Percentiles rank a stretch among this genome's conserved stretches.
Conservation (phyloP, 2,329 filamentous ascomycete species). For the Colletotrichum sp. region DNA sequence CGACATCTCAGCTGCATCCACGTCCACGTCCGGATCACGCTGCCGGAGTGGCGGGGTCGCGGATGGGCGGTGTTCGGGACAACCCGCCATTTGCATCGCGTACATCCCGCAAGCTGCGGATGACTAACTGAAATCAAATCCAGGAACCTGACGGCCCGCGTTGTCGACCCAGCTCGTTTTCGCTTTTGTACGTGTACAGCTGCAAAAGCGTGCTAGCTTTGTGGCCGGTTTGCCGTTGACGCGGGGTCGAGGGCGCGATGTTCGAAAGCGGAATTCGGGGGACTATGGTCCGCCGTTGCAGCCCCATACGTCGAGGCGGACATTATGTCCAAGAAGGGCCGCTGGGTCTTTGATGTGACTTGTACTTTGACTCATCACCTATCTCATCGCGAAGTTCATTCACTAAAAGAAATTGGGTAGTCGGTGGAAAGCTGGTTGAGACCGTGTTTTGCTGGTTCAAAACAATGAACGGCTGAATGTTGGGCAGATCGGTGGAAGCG, state of each 20-base stretch:
- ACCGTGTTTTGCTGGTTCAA: background rate
- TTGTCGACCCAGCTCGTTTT: background rate
- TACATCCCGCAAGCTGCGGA: background rate
- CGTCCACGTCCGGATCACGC: background rate
- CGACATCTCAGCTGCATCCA: background rate
- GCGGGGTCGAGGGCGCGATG: background rate
- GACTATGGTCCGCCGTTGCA: slow-evolving; percentile 11
- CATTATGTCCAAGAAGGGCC: background rate
- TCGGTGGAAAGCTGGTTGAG: background rate
- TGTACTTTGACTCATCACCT: background rate
- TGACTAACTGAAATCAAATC: background rate
- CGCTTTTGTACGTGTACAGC: background rate
- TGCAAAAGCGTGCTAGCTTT: background rate
- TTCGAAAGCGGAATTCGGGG: slow-evolving; percentile 16
- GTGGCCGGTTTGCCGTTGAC: background rate
- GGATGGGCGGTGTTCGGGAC: background rate
- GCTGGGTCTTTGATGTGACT: background rate
- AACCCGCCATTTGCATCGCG: background rate
- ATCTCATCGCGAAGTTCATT: background rate
- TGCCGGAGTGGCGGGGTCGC: background rate
- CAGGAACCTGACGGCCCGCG: background rate
- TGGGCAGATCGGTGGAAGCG: background rate
- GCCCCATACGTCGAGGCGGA: slow-evolving; percentile 4
- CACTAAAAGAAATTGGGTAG: background rate
- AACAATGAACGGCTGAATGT: background rate